Base-by-base conservation (phyloP, 306 rosid species). In the Hippophae rhamnoides region DNA sequence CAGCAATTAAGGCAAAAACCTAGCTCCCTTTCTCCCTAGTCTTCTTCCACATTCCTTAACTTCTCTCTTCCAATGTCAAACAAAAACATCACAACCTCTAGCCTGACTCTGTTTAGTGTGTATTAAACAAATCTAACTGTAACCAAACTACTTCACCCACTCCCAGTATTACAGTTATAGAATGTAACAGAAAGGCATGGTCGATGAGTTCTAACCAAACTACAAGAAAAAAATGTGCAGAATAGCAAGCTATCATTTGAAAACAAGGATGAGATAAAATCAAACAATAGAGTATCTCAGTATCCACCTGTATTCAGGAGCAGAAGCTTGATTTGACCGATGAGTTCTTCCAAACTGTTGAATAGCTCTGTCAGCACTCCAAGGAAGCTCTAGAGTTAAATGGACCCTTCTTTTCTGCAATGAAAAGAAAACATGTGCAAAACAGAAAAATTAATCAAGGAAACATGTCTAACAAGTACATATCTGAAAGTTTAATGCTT, bases 311-410 rank as follows among this genome's bases (percentile, higher is more conserved):
- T 92, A 92, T 67, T 88, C 88, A 6, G 99, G 99, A 47, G 99
- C 99, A 7, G 96, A 92, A 65, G 99, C 93, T 80, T 92, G 99
- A 82, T 92, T 92, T 38, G 99, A 92, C 43, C 99, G 81, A 74
- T 92, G 99, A 63, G 99, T 92, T 78, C 99, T 84, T 83, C 99
- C 99, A 71, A 92, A 92, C 76, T 92, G 99, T 76, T 92, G 99
- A 65, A 92, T 92, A 27, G 99, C 99, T 64, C 99, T 79, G 71
- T 92, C 99, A 65, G 99, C 99, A 82, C 99, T 92, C 99, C 99
- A 92, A 43, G 99, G 99, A 72, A 92, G 96, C 68, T 92, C 99
- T 47, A 92, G 76, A 58, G 99, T 92, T 58, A 92, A 78, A 79
- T 92, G 99, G 61, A 92, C 96, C 74, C 99, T 84, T 80, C 99